Evolutionary conservation across 768 basidiomycete genomes (phyloP), one percentile per base, ranked within the genome.

Genomic region (Psilocybe tampanensis): DNA sequence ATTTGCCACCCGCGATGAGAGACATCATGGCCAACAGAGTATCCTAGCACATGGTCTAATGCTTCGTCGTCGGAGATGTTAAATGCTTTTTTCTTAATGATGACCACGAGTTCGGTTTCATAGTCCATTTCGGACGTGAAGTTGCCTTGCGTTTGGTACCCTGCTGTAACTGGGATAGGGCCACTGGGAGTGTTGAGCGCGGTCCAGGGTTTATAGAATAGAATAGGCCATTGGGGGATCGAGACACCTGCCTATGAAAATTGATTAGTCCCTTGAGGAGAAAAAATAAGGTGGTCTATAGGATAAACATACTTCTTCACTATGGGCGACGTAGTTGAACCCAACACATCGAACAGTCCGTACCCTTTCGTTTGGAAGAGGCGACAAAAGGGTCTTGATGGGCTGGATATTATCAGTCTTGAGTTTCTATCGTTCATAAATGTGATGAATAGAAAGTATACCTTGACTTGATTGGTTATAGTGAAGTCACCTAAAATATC

Each of bases 1-100:
- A 78, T 76, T 56, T 78, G 76, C 76, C 76, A 78, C 12, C 76
- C 76, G 19, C 76, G 66, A 48, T 78, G 76, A 43, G 74, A 76
- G 3, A 78, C 76, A 55, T 78, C 76, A 56, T 78, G 66, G 0
- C 76, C 76, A 24, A 74, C 71, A 36, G 71, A 64, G 50, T 73
- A 78, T 2, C 77, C 77, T 18, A 76, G 67, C 47, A 78, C 75
- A 48, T 77, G 74, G 49, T 76, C 73, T 8, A 78, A 63, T 7
- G 76, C 77, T 41, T 72, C 72, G 23, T 74, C 76, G 17, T 73
- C 73, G 11, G 74, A 70, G 55, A 78, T 76, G 55, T 77, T 76
- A 70, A 72, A 77, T 19, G 75, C 76, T 47, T 64, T 66, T 54
- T 72, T 76, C 66, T 73, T 75, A n/a, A 78, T 76, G 8, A 78